A percentile compares a stretch with the other conserved stretches of the same genome.
Evolutionary conservation across 148 eudicot species (phyloP).

Genomic region (Persicaria maculosa): DNA sequence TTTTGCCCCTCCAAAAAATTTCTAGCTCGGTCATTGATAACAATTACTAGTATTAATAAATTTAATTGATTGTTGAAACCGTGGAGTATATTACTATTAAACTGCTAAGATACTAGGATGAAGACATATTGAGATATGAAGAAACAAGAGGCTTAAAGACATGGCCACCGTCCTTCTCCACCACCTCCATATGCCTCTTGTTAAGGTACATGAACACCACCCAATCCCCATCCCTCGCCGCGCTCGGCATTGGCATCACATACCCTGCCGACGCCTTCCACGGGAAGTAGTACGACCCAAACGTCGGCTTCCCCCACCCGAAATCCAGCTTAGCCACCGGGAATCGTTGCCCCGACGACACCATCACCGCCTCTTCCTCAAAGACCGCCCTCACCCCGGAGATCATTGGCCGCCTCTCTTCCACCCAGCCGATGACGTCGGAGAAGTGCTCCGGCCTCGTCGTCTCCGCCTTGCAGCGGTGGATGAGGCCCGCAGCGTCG

Average conservation of each 20-base stretch:
- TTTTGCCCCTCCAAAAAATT: too few species aligned
- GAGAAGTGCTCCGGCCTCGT: slow-evolving; percentile 49
- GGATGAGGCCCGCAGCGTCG: slow-evolving; percentile 3
- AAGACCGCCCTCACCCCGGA: slow-evolving; percentile 35
- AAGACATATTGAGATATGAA: slow-evolving; percentile 10
- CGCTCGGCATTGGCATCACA: slow-evolving; percentile 77
- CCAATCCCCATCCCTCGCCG: slow-evolving; percentile 54
- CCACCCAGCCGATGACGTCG: slow-evolving; percentile 66
- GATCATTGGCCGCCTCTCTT: slow-evolving; percentile 46
- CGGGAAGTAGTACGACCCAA: slow-evolving; percentile 62
- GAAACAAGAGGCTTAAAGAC: slow-evolving; percentile 22
- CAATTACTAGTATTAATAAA: too few species aligned
- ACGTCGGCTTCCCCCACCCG: slow-evolving; percentile 68
- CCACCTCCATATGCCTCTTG: slow-evolving; percentile 35
- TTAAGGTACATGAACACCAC: slow-evolving; percentile 58
- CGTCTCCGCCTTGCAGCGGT: slow-evolving; percentile 30
- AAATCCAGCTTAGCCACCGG: slow-evolving; percentile 49
- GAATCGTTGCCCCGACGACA: slow-evolving; percentile 57
- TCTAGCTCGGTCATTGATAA: too few species aligned
- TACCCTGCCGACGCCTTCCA: slow-evolving; percentile 71
- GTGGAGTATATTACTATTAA: too few species aligned
- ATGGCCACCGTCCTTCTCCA: slow-evolving; percentile 36
- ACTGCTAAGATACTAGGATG: too few species aligned
- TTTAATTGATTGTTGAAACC: too few species aligned
- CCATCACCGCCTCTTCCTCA: slow-evolving; percentile 47